Conservation (phyloP, 139 green algal genomes). For the Coccomyxa sp. region DNA sequence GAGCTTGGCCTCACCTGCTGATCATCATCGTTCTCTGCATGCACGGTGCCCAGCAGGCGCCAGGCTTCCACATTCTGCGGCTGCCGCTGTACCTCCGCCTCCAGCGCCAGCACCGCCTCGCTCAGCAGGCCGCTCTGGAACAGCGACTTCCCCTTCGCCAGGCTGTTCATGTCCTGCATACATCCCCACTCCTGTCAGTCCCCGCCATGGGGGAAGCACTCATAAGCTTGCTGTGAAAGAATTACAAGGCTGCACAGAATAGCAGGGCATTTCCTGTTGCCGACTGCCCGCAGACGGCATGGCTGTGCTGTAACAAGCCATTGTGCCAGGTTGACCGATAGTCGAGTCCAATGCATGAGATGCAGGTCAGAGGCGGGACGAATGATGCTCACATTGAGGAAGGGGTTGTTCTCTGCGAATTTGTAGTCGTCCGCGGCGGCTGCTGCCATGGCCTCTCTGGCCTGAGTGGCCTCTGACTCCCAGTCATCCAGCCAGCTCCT, state of each 20-base stretch:
- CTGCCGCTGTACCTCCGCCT: conserved; percentile 84
- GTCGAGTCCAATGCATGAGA: too few species aligned
- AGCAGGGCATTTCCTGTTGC: too few species aligned
- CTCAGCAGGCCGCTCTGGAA: conserved; percentile 81
- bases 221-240: too few species aligned
- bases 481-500: conserved; percentile 39
- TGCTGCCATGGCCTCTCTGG: conserved; percentile 9
- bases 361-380: too few species aligned
- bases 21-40: conserved; percentile 99
- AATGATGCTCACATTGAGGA: conserved; percentile 50
- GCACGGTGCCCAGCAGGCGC: conserved; percentile 90
- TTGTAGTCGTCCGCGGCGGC: conserved; percentile 53
- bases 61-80: conserved; percentile 81
- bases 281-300: too few species aligned
- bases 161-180: conserved; percentile 2
- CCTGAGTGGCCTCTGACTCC: neutral
- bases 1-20: conserved; percentile 49
- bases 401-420: conserved; percentile 85
- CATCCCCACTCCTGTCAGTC: neutral
- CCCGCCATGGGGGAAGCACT: neutral
- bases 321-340: too few species aligned
- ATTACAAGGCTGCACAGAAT: too few species aligned
- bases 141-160: conserved; percentile 69
- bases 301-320: too few species aligned
- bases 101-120: conserved; percentile 92